These are phyloP conservation scores for Penicillium egyptiacum DNA, from an alignment of 495 filamentous ascomycete genomes.

Conservation along the genomic window DNA sequence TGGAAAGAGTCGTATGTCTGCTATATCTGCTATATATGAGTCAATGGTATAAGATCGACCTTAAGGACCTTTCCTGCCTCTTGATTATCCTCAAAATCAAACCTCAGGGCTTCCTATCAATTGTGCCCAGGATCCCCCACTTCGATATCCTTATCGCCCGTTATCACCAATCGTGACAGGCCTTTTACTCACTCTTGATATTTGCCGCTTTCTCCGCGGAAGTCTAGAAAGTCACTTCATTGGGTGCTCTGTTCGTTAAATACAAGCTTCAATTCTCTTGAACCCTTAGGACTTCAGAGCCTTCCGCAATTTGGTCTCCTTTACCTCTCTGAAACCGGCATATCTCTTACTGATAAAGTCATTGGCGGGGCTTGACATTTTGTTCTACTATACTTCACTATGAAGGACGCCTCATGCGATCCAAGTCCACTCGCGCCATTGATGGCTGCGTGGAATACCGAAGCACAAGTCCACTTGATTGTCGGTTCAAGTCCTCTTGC, in stretches of 20 bases:
- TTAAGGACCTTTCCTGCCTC: not conserved
- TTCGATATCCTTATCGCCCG: conserved; percentile 22
- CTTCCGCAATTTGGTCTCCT: not conserved
- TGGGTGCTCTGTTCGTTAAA: conserved; percentile 1
- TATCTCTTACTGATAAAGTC: not conserved
- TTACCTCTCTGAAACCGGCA: not conserved
- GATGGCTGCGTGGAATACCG: conserved; percentile 73
- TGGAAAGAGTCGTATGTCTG: not conserved
- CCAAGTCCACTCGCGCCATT: conserved; percentile 47
- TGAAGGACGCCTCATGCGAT: conserved; percentile 37
- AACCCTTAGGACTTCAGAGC: not conserved
- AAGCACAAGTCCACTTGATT: conserved; percentile 79
- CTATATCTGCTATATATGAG: not conserved
- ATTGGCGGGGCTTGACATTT: conserved; percentile 26
- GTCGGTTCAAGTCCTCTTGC: conserved; percentile 85
- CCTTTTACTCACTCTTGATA: conserved; percentile 29
- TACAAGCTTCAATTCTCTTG: conserved; percentile 1
- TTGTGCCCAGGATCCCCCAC: conserved; percentile 3
- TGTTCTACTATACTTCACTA: conserved; percentile 23
- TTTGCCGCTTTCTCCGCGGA: conserved; percentile 36
- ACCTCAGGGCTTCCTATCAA: conserved; percentile 4
- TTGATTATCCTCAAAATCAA: not conserved
- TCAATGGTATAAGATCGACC: not conserved
- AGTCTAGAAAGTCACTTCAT: conserved; percentile 13
- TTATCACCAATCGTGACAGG: conserved; percentile 30